phyloP scores from a whole-genome alignment of 805 yeast genomes.

The Starmerella ratchasimensis region DNA sequence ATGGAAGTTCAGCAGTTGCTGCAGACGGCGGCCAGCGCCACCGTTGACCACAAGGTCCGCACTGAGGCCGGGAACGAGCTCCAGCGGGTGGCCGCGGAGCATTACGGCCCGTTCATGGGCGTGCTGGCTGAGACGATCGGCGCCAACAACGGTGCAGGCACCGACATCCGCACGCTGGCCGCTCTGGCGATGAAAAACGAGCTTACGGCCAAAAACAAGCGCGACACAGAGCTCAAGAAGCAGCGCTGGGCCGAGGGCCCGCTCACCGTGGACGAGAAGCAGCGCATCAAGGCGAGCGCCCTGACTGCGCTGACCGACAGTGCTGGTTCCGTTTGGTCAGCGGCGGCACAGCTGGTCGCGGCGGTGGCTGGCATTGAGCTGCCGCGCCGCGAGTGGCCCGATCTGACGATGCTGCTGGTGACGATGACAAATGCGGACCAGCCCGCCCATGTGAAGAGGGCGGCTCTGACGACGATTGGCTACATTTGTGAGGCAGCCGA shows the following conservation, averaged over 20 bases:
- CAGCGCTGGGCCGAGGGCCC: conserved; percentile 51
- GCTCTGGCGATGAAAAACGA: conserved; percentile 79
- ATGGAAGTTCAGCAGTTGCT: conserved; percentile 18
- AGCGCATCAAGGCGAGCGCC: conserved; percentile 48
- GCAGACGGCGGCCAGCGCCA: conserved; percentile 19
- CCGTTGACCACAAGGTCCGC: conserved; percentile 14
- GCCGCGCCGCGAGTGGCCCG: conserved; percentile 80
- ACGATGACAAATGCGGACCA: conserved; percentile 71
- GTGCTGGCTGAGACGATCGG: conserved; percentile 59
- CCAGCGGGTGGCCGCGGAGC: conserved; percentile 52
- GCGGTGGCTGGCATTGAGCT: conserved; percentile 94
- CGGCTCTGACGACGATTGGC: conserved; percentile 80
- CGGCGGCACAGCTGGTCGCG: conserved; percentile 89
- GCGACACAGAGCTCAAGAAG: conserved; percentile 43
- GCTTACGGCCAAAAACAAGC: conserved; percentile 63
- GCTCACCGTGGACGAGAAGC: conserved; percentile 34
- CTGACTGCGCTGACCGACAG: conserved; percentile 48
- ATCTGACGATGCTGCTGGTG: conserved; percentile 67
- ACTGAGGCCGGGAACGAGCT: conserved; percentile 33
- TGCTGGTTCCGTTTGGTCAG: conserved; percentile 68
- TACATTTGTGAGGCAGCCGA: conserved; percentile 93
- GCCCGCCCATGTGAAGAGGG: conserved; percentile 68
- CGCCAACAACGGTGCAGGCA: conserved; percentile 35
- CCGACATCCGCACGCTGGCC: conserved; percentile 85
- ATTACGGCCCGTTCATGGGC: conserved; percentile 59